These are phyloP conservation scores for Amanita jacksonii DNA, from an alignment of 768 basidiomycete genomes.

Conservation along the genomic window DNA sequence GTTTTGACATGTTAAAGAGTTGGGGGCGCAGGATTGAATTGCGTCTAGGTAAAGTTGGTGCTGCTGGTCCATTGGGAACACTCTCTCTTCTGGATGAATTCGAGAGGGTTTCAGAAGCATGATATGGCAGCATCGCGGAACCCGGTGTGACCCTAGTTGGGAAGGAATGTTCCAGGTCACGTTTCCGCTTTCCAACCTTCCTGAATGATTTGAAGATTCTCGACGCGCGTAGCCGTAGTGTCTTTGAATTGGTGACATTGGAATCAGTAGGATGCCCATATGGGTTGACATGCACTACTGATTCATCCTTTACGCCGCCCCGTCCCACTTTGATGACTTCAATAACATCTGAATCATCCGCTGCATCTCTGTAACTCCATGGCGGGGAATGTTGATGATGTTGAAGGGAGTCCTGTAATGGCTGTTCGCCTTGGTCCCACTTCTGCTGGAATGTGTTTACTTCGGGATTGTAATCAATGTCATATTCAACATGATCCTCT, in stretches of 20 bases:
- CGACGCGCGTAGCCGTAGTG: conserved; percentile 37
- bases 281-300: conserved; percentile 13
- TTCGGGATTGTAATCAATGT: conserved; percentile 15
- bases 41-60: conserved; percentile 29
- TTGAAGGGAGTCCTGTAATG: conserved; percentile 12
- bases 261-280: conserved; percentile 12
- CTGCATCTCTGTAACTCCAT: conserved; percentile 15
- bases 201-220: conserved; percentile 19
- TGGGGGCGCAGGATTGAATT: conserved; percentile 30
- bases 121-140: conserved; percentile 1
- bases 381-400: conserved; percentile 10
- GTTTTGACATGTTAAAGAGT: conserved; percentile 20
- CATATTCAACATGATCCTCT: conserved; percentile 17
- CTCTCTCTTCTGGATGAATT: conserved; percentile 5
- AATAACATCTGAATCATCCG: conserved; percentile 45
- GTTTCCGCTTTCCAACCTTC: conserved; percentile 18
- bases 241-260: conserved; percentile 29
- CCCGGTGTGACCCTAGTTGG: background rate
- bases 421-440: conserved; percentile 16
- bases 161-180: conserved; percentile 18
- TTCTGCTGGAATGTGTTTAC: conserved; percentile 10
- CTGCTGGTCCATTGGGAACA: conserved; percentile 15
- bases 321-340: conserved; percentile 54
- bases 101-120: background rate
- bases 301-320: conserved; percentile 11